A percentile compares a stretch with the other conserved stretches of the same genome.
phyloP scores from a whole-genome alignment of 2,329 filamentous ascomycete species.

The Fusarium coicis region DNA sequence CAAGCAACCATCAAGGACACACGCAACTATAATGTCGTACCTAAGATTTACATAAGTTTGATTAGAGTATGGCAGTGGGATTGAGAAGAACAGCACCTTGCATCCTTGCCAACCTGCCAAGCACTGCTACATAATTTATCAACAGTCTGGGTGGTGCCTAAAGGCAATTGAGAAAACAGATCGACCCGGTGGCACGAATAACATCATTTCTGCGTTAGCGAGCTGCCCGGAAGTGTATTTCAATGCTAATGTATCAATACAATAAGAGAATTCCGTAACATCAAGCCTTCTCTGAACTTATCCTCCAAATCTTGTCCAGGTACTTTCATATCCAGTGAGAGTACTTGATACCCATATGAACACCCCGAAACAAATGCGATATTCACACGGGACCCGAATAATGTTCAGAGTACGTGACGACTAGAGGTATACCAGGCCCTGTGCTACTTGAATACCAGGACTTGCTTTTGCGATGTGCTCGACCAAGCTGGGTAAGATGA shows the following conservation, averaged over 20 bases:
- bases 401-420: background rate
- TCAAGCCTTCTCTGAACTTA: background rate
- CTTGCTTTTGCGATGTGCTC: background rate
- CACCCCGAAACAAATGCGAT: background rate
- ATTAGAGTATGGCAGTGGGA: background rate
- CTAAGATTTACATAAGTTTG: background rate
- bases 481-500: background rate
- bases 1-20: background rate
- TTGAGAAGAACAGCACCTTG: background rate
- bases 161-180: background rate
- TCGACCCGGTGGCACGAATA: background rate
- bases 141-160: background rate
- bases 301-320: background rate
- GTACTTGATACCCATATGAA: background rate
- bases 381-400: background rate
- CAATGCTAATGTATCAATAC: background rate
- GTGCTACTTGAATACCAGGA: background rate
- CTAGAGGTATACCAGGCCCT: background rate
- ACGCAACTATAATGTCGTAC: background rate
- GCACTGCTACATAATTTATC: background rate
- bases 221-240: background rate
- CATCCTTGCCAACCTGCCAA: background rate
- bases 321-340: background rate
- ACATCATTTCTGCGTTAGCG: background rate
- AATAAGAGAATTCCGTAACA: background rate